Evolutionary conservation across 2,329 filamentous ascomycete genomes (phyloP), one percentile per base, ranked within the genome.

Genomic region (Monilinia polystroma): DNA sequence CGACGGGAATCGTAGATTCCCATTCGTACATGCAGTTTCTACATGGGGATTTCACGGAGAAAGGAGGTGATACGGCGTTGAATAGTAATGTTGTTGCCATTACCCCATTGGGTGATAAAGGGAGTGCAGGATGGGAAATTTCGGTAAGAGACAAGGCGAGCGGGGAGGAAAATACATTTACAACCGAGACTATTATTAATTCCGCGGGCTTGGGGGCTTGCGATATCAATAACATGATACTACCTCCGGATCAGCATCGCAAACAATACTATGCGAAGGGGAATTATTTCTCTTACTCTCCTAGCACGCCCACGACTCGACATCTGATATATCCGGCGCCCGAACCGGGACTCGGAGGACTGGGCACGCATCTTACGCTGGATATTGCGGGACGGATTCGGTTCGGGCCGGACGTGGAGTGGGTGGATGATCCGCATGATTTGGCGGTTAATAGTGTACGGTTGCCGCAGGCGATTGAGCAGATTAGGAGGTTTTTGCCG

Each of bases 341-440:
- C 0, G 82, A 90, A 11, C 90, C 93, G 0, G 93, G 93, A 2
- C 85, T 89, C 29, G 93, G 87, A 63, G 94, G 95, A 0, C 81
- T 99, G 0, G 95, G 95, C 58, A 98, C 95, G 0, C 95, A 99
- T 78, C 82, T 99, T 23, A 99, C 95, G 0, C 84, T 98, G 67
- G 95, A 99, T 77, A 84, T 98, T 79, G 85, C 82, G 0, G 93
- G 94, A 0, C 86, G 91, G 0, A 84, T 98, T 54, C 89, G 92
- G 49, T 99, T 99, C 77, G 95, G 95, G 0, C 95, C 95, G 0
- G 95, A 99, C 75, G 90, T 97, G 18, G 92, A 98, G 77, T 98
- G 95, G 95, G 89, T 97, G 0, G 85, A 89, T 59, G 80, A 82
- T 1, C 87, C 92, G 0, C 78, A 80, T 11, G 87, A 97, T 73